A percentile compares a stretch with the other conserved stretches of the same genome.
Conservation (phyloP, 257 asterid species). For the Nicotiana sylvestris region DNA sequence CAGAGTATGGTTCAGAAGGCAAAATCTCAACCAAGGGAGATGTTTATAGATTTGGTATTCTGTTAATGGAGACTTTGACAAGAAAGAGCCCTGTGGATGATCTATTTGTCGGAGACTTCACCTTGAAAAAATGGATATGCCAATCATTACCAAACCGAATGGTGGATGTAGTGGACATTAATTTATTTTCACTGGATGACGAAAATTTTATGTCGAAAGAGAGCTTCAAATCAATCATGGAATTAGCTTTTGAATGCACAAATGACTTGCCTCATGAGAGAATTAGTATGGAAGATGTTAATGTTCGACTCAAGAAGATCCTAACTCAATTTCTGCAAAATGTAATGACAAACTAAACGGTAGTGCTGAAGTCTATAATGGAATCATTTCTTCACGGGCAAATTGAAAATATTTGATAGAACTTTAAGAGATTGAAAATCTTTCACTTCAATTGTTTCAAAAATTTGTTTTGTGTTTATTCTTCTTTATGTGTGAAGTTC, state of each 20-base stretch:
- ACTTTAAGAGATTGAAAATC: too few relatives aligned
- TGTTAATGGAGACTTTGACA: constrained; percentile 18
- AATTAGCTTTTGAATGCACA: constrained; percentile 15
- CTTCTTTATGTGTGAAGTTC: too few relatives aligned
- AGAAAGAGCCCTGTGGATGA: constrained; percentile 8
- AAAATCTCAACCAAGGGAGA: constrained; percentile 1
- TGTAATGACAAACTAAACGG: neutral
- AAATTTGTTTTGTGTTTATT: too few relatives aligned
- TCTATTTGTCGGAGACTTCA: constrained; percentile 11
- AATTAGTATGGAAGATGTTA: neutral
- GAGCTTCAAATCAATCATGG: constrained; percentile 3
- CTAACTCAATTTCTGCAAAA: neutral
- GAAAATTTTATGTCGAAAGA: neutral
- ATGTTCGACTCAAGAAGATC: constrained; percentile 9
- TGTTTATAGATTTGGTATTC: constrained; percentile 19
- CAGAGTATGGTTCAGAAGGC: constrained; percentile 16
- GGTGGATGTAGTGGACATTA: constrained; percentile 7
- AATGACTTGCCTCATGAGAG: neutral
- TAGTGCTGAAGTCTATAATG: neutral
- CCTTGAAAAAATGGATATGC: constrained; percentile 2
- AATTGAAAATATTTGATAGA: too few relatives aligned
- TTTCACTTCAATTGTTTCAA: too few relatives aligned
- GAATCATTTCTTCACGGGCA: neutral
- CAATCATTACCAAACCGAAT: neutral
- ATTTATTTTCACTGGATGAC: neutral